A percentile compares a stretch with the other conserved stretches of the same genome.
These are phyloP conservation scores for Stylonectria norvegica DNA, from an alignment of 2,329 filamentous ascomycete genomes.

Conservation along the genomic window DNA sequence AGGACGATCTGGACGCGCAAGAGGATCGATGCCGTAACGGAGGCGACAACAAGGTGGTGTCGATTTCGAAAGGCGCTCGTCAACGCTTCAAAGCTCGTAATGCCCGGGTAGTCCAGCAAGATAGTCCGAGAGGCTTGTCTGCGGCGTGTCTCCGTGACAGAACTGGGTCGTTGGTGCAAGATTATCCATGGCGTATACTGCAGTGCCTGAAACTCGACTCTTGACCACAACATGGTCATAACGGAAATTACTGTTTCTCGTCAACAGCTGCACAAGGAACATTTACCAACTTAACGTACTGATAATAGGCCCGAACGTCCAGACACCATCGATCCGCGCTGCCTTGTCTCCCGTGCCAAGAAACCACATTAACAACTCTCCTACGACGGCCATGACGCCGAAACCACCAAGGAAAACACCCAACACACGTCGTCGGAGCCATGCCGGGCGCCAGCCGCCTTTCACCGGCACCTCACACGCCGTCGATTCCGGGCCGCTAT, in stretches of 20 bases:
- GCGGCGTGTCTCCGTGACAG: conserved; percentile 25
- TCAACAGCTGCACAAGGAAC: conserved; percentile 1
- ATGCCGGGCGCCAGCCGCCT: conserved; percentile 26
- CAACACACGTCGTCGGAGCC: conserved; percentile 20
- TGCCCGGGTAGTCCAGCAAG: conserved; percentile 26
- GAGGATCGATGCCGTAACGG: conserved; percentile 21
- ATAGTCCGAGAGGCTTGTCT: conserved; percentile 27
- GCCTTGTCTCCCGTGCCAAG: conserved; percentile 18
- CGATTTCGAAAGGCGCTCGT: conserved; percentile 19
- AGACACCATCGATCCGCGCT: conserved; percentile 19
- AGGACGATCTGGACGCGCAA: conserved; percentile 25
- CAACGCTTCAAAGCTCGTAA: conserved; percentile 21
- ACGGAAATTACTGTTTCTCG: conserved; percentile 18
- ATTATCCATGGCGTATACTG: conserved; percentile 30
- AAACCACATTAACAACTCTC: conserved; percentile 24
- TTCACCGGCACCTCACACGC: conserved; percentile 20
- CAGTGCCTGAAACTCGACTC: conserved; percentile 28
- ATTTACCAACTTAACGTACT: conserved; percentile 19
- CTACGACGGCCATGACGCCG: conserved; percentile 17
- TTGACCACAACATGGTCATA: conserved; percentile 24
- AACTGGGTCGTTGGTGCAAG: conserved; percentile 22
- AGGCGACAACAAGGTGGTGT: conserved; percentile 26
- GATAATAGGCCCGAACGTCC: conserved; percentile 28
- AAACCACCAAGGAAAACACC: conserved; percentile 20
- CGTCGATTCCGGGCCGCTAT: conserved; percentile 8